phyloP scores from a whole-genome alignment of 2,329 filamentous ascomycete genomes.

The Macrophomina tecta region DNA sequence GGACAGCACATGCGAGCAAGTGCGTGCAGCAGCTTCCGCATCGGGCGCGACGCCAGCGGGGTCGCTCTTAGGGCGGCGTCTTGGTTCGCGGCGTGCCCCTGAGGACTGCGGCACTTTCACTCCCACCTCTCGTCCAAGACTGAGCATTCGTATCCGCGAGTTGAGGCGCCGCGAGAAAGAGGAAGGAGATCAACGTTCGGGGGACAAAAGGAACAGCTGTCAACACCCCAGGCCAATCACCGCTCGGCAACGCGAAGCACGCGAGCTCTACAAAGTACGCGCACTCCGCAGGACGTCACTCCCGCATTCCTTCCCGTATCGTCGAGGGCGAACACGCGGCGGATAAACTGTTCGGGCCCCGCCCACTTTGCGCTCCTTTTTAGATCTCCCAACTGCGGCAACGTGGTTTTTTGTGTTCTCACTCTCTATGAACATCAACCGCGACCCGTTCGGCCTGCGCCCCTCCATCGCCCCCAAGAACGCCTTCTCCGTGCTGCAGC shows the following conservation, averaged over 20 bases:
- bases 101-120: background rate
- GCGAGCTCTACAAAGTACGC: conserved; percentile 9
- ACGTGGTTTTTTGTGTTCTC: background rate
- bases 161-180: conserved; percentile 12
- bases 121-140: background rate
- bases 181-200: conserved; percentile 20
- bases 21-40: background rate
- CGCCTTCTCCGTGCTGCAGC: conserved; percentile 41
- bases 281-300: background rate
- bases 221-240: conserved; percentile 24
- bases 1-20: no score
- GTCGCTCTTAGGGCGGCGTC: background rate
- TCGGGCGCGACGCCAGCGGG: conserved; percentile 3
- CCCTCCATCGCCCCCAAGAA: conserved; percentile 36
- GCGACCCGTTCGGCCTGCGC: conserved; percentile 55
- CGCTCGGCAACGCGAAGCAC: background rate
- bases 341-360: conserved; percentile 11
- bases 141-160: conserved; percentile 10
- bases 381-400: background rate
- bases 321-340: no score
- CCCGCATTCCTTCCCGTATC: conserved; percentile 1
- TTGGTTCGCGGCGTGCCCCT: background rate
- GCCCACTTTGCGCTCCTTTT: conserved; percentile 23
- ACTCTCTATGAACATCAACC: conserved; percentile 36
- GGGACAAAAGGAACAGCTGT: conserved; percentile 16